Percentiles rank a stretch among this genome's conserved stretches.
Conservation (phyloP, 164 flowering plant species). For the Vitis amurensis region DNA sequence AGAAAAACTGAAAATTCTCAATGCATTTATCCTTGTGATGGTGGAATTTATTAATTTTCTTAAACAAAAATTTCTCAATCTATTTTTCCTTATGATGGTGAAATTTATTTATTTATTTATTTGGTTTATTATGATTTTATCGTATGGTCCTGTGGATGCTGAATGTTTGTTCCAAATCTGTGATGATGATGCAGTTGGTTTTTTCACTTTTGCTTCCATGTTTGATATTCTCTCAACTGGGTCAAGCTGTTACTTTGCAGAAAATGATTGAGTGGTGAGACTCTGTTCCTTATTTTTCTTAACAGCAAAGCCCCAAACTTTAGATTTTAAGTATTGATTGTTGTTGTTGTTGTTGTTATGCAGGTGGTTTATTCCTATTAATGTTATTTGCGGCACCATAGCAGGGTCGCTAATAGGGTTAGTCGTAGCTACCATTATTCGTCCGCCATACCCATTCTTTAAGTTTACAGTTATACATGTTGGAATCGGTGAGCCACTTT, state of each 20-base stretch:
- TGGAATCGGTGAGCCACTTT: slow-evolving; percentile 69
- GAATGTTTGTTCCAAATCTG: background rate
- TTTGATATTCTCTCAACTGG: slow-evolving; percentile 92
- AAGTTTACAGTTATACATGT: slow-evolving; percentile 88
- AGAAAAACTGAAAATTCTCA: too few species aligned
- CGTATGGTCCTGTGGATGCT: background rate
- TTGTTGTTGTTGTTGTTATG: slow-evolving; percentile 1
- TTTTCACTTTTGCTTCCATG: slow-evolving; percentile 95
- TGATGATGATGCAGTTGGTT: slow-evolving; percentile 67
- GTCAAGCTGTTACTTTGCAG: slow-evolving; percentile 74
- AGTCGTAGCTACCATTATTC: slow-evolving; percentile 59
- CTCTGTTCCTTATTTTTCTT: background rate
- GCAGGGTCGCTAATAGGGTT: slow-evolving; percentile 90
- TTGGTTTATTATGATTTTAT: background rate
- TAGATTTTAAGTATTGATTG: background rate
- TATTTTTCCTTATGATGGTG: too few species aligned
- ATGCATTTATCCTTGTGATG: too few species aligned
- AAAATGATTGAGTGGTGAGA: slow-evolving; percentile 86
- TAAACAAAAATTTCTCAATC: too few species aligned
- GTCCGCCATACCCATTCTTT: slow-evolving; percentile 93
- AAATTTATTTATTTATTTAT: background rate
- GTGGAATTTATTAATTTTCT: too few species aligned
- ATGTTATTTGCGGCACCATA: slow-evolving; percentile 68
- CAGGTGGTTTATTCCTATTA: slow-evolving; percentile 99
- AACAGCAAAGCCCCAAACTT: background rate